phyloP scores from a whole-genome alignment of 108 stramenopile genomes.

The Stephanodiscus minutulus region DNA sequence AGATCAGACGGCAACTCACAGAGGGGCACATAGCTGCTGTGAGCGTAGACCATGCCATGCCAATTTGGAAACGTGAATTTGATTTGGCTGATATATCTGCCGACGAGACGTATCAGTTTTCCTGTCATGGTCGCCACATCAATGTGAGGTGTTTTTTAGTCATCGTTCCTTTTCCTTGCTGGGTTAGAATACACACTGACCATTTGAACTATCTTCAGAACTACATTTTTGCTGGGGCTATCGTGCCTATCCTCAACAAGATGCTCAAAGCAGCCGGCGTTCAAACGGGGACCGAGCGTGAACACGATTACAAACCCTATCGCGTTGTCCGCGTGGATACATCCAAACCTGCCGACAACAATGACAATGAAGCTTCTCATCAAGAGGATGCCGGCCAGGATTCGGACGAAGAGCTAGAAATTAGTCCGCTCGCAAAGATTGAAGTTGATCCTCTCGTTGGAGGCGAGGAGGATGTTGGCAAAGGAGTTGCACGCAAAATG shows the following conservation, averaged over 20 bases:
- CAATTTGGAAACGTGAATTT: slow-evolving; percentile 13
- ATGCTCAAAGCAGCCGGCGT: slow-evolving; percentile 11
- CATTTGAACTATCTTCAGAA: background rate
- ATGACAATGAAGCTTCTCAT: slow-evolving; percentile 1
- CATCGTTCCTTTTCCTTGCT: background rate
- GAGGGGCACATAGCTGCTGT: background rate
- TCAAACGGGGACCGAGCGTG: background rate
- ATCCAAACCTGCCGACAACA: background rate
- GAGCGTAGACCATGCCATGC: background rate
- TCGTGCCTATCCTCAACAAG: slow-evolving; percentile 47
- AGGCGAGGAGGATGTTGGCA: slow-evolving; percentile 24
- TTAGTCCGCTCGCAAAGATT: background rate
- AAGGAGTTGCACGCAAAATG: slow-evolving; percentile 19
- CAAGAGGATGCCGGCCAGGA: background rate
- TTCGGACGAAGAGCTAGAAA: background rate
- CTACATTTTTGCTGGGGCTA: slow-evolving; percentile 22
- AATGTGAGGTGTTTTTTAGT: background rate
- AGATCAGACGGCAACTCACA: background rate
- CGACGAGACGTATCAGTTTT: slow-evolving; percentile 9
- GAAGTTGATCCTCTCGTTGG: slow-evolving; percentile 15
- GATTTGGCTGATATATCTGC: slow-evolving; percentile 12
- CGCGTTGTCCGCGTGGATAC: slow-evolving; percentile 10
- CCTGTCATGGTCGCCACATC: slow-evolving; percentile 13
- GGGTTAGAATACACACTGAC: background rate
- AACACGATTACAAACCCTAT: background rate